Evolutionary conservation across 495 filamentous ascomycete species (phyloP), one percentile per base, ranked within the genome.

Genomic region (Friedmanniomyces endolithicus): DNA sequence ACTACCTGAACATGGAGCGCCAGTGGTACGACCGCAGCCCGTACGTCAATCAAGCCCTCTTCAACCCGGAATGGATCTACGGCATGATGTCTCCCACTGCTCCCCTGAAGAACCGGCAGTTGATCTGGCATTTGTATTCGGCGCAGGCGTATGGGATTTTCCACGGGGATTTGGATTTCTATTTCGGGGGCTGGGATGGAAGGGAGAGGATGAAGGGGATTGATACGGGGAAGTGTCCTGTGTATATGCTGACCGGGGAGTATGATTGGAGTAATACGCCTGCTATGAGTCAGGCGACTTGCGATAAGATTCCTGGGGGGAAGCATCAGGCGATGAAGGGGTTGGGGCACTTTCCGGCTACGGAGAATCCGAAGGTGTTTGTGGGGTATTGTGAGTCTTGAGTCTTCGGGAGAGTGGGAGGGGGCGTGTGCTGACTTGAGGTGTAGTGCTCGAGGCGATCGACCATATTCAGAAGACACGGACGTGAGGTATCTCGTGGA

Each of bases 161-260:
- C 57, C 69, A 73, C 56, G 70, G 71, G 44, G 71, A 73, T 54
- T 33, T 60, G 11, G 67, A 71, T 55, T 72, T 71, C 53, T 72
- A 71, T 59, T 70, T 70, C 52, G 63, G 64, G 31, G 69, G 71
- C 37, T 73, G 69, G 68, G 71, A 73, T 44, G 71, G 69, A 0
- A 56, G 71, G 2, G 56, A 49, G 7, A 63, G 71, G 25, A 64
- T 73, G 48, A 51, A 51, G 2, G 50, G 22, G 12, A 73, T 73
- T 55, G 66, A 73, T 47, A 70, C 65, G 11, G 69, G 67, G 49
- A 57, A 58, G 47, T 73, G 71, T 49, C 71, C 70, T 3, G 66
- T 73, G n/a, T 73, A 65, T 56, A 70, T 72, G 67, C 59, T 73
- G 47, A 70, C 68, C 0, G 70, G 70, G 44, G 71, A 73, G 56